These are phyloP conservation scores for Auriscalpium vulgare DNA, from an alignment of 768 basidiomycete genomes.

Conservation along the genomic window DNA sequence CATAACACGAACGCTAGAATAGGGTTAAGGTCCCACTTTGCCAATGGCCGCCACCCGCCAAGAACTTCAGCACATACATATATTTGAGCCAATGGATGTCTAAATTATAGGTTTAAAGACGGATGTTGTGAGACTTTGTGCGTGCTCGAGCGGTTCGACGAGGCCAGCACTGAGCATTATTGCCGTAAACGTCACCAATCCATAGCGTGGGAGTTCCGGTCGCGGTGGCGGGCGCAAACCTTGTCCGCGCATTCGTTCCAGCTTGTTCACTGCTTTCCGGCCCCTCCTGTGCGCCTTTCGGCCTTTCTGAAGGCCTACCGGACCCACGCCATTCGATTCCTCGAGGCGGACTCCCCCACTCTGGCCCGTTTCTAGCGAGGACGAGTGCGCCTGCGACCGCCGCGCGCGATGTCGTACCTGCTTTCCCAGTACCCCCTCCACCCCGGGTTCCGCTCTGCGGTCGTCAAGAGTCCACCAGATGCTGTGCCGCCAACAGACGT, in stretches of 20 bases:
- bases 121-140: too few species aligned
- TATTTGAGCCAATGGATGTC: too few species aligned
- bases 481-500: constrained; percentile 66
- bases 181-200: background rate
- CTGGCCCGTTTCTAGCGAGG: constrained; percentile 3
- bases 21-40: too few species aligned
- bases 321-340: background rate
- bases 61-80: too few species aligned
- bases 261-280: background rate
- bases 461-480: constrained; percentile 60
- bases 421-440: constrained; percentile 42
- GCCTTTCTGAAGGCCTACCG: background rate
- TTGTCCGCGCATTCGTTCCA: constrained; percentile 10
- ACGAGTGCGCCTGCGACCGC: constrained; percentile 3
- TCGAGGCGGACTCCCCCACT: background rate
- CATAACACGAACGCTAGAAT: too few species aligned
- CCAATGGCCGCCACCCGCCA: too few species aligned
- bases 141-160: too few species aligned
- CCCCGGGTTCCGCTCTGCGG: constrained; percentile 44
- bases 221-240: constrained; percentile 16
- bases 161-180: too few species aligned
- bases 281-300: background rate
- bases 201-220: constrained; percentile 8
- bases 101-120: too few species aligned
- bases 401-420: constrained; percentile 49